These are phyloP conservation scores for Rhodotorula sp. DNA, from an alignment of 1,284 basidiomycete species.

Conservation along the genomic window DNA sequence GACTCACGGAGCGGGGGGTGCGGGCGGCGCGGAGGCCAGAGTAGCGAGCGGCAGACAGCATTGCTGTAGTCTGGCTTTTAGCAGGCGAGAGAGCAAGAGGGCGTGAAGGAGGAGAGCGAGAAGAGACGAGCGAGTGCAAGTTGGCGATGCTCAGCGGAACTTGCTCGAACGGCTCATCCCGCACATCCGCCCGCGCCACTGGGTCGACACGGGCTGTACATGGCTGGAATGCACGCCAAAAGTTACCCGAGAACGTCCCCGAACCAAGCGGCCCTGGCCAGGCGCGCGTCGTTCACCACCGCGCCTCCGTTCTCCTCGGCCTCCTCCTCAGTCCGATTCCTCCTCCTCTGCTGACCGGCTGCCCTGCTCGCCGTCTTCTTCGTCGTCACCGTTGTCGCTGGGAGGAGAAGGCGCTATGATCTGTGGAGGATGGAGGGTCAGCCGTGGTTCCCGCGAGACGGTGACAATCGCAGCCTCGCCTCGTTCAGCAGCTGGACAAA, in stretches of 20 bases:
- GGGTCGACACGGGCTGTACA: too few relatives aligned
- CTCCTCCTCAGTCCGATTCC: conserved; percentile 1
- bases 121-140: neutral
- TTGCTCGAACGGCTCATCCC: conserved; percentile 13
- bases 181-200: too few relatives aligned
- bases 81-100: conserved; percentile 46
- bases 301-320: neutral
- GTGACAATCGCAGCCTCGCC: conserved; percentile 7
- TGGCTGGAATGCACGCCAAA: too few relatives aligned
- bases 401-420: conserved; percentile 23
- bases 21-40: conserved; percentile 33
- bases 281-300: neutral
- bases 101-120: conserved; percentile 6
- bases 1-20: conserved; percentile 28
- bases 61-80: conserved; percentile 1
- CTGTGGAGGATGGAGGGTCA: neutral
- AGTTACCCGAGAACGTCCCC: too few relatives aligned
- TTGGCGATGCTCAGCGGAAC: conserved; percentile 11
- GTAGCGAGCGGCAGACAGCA: conserved; percentile 38
- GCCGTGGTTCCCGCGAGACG: neutral
- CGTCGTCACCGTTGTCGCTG: conserved; percentile 15
- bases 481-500: conserved; percentile 43
- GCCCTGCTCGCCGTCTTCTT: conserved; percentile 45
- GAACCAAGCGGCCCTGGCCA: too few relatives aligned
- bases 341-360: conserved; percentile 54